These are phyloP conservation scores for Pugionium dolabratum DNA, from an alignment of 345 rosid genomes.

Conservation along the genomic window DNA sequence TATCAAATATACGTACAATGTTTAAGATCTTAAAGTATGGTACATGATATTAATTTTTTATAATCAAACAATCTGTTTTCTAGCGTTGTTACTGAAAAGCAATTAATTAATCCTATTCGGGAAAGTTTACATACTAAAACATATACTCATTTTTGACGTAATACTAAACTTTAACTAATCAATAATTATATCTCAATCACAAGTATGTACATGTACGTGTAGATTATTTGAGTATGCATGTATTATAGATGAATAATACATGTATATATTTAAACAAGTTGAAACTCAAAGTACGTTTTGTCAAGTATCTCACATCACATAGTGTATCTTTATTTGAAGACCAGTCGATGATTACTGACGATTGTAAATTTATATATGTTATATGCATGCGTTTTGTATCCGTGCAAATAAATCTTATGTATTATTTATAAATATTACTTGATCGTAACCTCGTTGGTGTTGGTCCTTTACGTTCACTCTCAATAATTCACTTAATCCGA, in stretches of 20 bases:
- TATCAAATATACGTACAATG: too few relatives aligned
- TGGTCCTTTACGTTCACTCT: not conserved
- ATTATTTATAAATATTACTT: slow-evolving; percentile 1
- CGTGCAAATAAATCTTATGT: not conserved
- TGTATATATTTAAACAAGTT: not conserved
- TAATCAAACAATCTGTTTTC: too few relatives aligned
- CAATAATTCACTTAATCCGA: not conserved
- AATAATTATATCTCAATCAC: not conserved
- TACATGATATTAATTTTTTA: too few relatives aligned
- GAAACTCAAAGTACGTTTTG: slow-evolving; percentile 1
- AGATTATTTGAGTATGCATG: not conserved
- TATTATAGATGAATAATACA: not conserved
- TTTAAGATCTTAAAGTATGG: too few relatives aligned
- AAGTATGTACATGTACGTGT: not conserved
- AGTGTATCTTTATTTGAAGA: not conserved
- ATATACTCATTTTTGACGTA: slow-evolving; percentile 1
- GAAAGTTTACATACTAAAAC: slow-evolving; percentile 4
- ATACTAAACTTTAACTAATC: not conserved
- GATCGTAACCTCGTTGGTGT: slow-evolving; percentile 2
- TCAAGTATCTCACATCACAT: not conserved
- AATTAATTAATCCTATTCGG: not conserved
- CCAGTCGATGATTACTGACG: not conserved
- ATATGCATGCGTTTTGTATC: not conserved
- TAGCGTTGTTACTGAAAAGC: not conserved
- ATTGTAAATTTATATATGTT: not conserved